phyloP scores from a whole-genome alignment of 129 eudicot species.

The Centella asiatica region DNA sequence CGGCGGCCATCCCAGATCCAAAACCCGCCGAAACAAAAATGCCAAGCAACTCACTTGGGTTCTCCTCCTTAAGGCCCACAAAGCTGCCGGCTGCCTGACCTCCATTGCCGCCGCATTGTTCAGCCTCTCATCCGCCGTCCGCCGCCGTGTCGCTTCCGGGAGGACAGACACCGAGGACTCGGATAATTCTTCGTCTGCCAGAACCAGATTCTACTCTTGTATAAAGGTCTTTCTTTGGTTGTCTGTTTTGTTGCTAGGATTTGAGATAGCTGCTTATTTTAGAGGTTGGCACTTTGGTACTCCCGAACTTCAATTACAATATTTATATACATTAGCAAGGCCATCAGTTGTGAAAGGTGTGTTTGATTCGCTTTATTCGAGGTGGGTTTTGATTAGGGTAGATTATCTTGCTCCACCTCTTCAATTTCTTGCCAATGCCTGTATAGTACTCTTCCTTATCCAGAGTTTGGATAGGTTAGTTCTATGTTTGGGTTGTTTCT shows the following conservation, averaged over 20 bases:
- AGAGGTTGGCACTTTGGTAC: constrained; percentile 66
- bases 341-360: constrained; percentile 34
- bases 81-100: constrained; percentile 85
- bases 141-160: constrained; percentile 87
- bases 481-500: constrained; percentile 76
- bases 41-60: constrained; percentile 98
- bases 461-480: constrained; percentile 82
- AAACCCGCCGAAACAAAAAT: constrained; percentile 54
- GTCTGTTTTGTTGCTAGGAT: constrained; percentile 45
- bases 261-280: constrained; percentile 63
- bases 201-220: constrained; percentile 36
- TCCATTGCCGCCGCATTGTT: constrained; percentile 75
- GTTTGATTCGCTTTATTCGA: constrained; percentile 53
- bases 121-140: constrained; percentile 62
- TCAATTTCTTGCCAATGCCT: constrained; percentile 57
- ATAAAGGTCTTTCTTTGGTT: constrained; percentile 49
- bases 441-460: constrained; percentile 57
- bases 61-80: constrained; percentile 75
- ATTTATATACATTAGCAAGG: constrained; percentile 31
- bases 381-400: constrained; percentile 68
- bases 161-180: constrained; percentile 44
- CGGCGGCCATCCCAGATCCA: constrained; percentile 11
- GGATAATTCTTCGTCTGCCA: constrained; percentile 3
- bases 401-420: constrained; percentile 82
- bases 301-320: constrained; percentile 53